phyloP scores from a whole-genome alignment of 306 rosid genomes.

The Astragalus glycyphyllos region DNA sequence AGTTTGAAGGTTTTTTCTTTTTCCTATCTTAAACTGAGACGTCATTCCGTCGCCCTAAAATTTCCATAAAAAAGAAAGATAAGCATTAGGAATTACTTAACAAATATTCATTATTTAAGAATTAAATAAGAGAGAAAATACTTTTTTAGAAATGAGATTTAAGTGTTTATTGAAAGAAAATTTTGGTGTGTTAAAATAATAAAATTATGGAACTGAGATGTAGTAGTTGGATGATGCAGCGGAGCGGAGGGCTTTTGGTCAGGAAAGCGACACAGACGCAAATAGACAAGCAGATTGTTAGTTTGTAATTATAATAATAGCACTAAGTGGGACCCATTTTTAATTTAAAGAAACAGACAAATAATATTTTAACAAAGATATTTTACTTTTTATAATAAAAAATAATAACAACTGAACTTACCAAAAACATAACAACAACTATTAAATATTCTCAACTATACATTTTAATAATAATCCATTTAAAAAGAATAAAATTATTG shows the following conservation, averaged over 20 bases:
- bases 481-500: not conserved
- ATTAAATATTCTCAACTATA: not conserved
- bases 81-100: too few relatives aligned
- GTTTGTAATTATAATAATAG: slow-evolving; percentile 36
- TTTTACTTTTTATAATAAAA: not conserved
- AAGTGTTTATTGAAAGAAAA: too few relatives aligned
- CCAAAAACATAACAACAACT: not conserved
- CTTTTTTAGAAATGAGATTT: too few relatives aligned
- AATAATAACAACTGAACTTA: not conserved
- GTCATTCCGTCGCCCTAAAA: too few relatives aligned
- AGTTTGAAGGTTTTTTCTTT: too few relatives aligned
- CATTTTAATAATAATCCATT: not conserved
- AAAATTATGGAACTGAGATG: too few relatives aligned
- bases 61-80: too few relatives aligned
- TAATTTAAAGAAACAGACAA: not conserved
- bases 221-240: too few relatives aligned
- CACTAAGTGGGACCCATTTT: slow-evolving; percentile 26
- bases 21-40: too few relatives aligned
- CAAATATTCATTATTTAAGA: too few relatives aligned
- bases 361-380: not conserved
- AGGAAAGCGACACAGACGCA: slow-evolving; percentile 21
- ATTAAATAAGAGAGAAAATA: too few relatives aligned
- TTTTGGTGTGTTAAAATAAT: too few relatives aligned
- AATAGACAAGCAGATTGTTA: slow-evolving; percentile 44
- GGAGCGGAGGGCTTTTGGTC: not conserved